Evolutionary conservation across 768 basidiomycete genomes (phyloP).

Genomic region (Dioszegia crocea): DNA sequence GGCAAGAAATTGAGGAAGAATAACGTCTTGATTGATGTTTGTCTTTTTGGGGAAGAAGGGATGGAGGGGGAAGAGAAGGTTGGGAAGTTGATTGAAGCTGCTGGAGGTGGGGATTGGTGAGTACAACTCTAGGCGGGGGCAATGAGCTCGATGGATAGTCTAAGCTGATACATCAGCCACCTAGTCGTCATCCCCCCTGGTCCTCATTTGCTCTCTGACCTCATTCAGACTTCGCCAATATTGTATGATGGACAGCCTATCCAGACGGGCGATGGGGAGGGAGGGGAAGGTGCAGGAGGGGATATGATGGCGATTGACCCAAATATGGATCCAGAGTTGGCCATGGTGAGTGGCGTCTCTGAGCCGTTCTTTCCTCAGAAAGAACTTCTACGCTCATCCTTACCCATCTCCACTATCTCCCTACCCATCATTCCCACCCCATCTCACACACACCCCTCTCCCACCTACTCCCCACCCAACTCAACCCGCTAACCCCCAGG

Average conservation of each 20-base stretch:
- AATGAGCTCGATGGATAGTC: not conserved
- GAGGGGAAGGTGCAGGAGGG: slow-evolving; percentile 53
- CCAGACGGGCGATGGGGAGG: slow-evolving; percentile 33
- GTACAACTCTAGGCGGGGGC: not conserved
- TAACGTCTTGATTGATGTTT: slow-evolving; percentile 89
- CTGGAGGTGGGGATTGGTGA: slow-evolving; percentile 48
- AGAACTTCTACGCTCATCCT: too few species aligned
- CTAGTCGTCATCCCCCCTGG: slow-evolving; percentile 74
- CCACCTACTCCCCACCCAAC: not conserved
- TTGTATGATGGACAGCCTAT: slow-evolving; percentile 65
- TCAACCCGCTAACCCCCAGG: slow-evolving; percentile 54
- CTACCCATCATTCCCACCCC: not conserved
- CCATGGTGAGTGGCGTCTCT: slow-evolving; percentile 87
- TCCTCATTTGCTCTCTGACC: slow-evolving; percentile 71
- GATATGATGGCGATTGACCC: slow-evolving; percentile 64
- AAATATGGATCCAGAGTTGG: slow-evolving; percentile 89
- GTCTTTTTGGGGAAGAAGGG: slow-evolving; percentile 73
- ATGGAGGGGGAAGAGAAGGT: slow-evolving; percentile 66
- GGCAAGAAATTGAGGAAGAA: slow-evolving; percentile 99
- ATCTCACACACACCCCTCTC: too few species aligned
- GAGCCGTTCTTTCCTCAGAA: too few species aligned
- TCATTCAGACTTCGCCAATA: slow-evolving; percentile 72
- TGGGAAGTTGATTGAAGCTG: slow-evolving; percentile 75
- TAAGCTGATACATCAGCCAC: slow-evolving; percentile 58
- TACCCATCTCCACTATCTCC: too few species aligned